Percentiles rank a stretch among this genome's conserved stretches.
Evolutionary conservation across 2,329 filamentous ascomycete genomes (phyloP).

Genomic region (Trichoderma guizhouense): DNA sequence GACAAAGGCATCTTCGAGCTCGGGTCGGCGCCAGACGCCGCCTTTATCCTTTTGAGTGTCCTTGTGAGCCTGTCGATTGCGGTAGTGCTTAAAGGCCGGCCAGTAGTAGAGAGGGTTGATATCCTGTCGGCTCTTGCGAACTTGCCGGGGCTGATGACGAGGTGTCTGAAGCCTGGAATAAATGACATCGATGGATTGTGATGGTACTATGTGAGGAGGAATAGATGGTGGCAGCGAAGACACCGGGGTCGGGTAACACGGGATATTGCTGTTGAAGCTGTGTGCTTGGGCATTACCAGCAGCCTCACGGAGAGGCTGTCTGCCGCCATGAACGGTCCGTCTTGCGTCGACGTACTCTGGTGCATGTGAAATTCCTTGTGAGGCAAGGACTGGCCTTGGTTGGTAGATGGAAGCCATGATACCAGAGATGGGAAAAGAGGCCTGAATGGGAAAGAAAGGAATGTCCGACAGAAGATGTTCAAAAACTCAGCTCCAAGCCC

Average conservation of each 20-base stretch:
- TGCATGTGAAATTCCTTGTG: slow-evolving; percentile 48
- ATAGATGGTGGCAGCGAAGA: slow-evolving; percentile 46
- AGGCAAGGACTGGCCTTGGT: slow-evolving; percentile 47
- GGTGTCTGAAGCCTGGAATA: slow-evolving; percentile 36
- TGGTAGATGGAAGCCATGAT: slow-evolving; percentile 41
- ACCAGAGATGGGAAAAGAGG: slow-evolving; percentile 9
- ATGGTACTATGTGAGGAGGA: slow-evolving; percentile 50
- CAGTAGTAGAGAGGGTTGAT: slow-evolving; percentile 61
- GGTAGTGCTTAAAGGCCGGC: slow-evolving; percentile 62
- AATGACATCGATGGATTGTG: slow-evolving; percentile 44
- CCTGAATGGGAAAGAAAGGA: slow-evolving; percentile 21
- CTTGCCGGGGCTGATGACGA: slow-evolving; percentile 35
- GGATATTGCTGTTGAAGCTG: slow-evolving; percentile 40
- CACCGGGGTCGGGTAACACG: slow-evolving; percentile 44
- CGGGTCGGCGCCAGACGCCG: slow-evolving; percentile 53
- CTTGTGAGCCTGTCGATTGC: slow-evolving; percentile 62
- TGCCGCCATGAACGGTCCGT: slow-evolving; percentile 36
- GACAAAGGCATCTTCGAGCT: slow-evolving; percentile 64
- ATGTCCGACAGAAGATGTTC: slow-evolving; percentile 19
- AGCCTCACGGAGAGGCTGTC: slow-evolving; percentile 51
- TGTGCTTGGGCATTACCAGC: slow-evolving; percentile 50
- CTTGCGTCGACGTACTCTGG: slow-evolving; percentile 47
- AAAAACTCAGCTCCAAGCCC: slow-evolving; percentile 29
- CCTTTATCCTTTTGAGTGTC: slow-evolving; percentile 56
- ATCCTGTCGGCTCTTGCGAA: slow-evolving; percentile 35